phyloP scores from a whole-genome alignment of 2,329 filamentous ascomycete species.

The Kalmusia sp. region DNA sequence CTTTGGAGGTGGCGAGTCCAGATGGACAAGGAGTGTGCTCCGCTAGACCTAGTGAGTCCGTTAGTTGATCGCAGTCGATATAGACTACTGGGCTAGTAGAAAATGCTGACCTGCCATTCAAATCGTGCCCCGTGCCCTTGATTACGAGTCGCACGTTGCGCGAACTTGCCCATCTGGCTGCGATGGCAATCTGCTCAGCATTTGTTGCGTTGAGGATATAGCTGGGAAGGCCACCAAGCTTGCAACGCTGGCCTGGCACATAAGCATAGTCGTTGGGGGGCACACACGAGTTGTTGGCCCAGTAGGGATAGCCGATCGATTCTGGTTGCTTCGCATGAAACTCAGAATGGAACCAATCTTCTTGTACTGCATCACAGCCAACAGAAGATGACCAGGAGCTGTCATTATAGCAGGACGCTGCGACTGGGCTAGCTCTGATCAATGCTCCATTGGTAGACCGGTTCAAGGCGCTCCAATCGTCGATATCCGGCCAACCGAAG shows the following conservation, averaged over 20 bases:
- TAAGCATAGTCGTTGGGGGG: slow-evolving; percentile 33
- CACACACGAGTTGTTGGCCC: slow-evolving; percentile 42
- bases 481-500: too few species aligned
- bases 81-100: background rate
- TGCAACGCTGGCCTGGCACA: slow-evolving; percentile 28
- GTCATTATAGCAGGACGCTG: too few species aligned
- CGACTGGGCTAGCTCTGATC: too few species aligned
- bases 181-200: slow-evolving; percentile 29
- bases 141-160: slow-evolving; percentile 11
- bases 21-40: slow-evolving; percentile 21
- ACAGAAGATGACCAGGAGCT: too few species aligned
- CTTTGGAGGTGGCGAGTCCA: slow-evolving; percentile 28
- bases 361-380: too few species aligned
- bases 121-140: slow-evolving; percentile 9
- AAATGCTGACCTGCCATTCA: slow-evolving; percentile 15
- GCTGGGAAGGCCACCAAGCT: slow-evolving; percentile 34
- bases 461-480: too few species aligned
- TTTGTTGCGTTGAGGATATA: slow-evolving; percentile 44
- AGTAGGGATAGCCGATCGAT: slow-evolving; percentile 35
- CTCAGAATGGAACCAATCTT: too few species aligned
- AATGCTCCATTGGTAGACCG: too few species aligned
- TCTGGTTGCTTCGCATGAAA: slow-evolving; percentile 29
- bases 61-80: too few species aligned
- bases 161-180: slow-evolving; percentile 31
- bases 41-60: slow-evolving; percentile 18